phyloP scores from a whole-genome alignment of 202 grass and related monocot genomes.

The Bolboschoenoplectus hybrid region DNA sequence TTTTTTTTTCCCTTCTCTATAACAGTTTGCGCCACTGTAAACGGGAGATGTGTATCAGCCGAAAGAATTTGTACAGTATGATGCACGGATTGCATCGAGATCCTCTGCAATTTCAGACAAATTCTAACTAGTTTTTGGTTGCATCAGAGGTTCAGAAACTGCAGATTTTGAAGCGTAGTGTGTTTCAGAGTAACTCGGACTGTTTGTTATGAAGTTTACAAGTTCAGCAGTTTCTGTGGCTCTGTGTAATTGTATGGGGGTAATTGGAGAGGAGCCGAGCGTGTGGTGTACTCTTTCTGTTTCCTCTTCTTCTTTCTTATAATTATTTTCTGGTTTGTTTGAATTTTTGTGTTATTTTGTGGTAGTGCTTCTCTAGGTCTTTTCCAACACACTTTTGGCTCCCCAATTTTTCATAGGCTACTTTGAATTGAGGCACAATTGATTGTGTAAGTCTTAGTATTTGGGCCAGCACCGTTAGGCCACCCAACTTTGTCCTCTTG shows the following conservation, averaged over 20 bases:
- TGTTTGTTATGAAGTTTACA: background rate
- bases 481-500: constrained; percentile 21
- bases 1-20: background rate
- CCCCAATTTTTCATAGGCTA: constrained; percentile 7
- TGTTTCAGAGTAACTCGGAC: too few relatives aligned
- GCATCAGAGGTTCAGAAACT: background rate
- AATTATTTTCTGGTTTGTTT: background rate
- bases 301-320: background rate
- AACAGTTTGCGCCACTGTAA: constrained; percentile 30
- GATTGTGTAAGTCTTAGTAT: background rate
- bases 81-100: background rate
- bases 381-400: constrained; percentile 14
- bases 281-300: background rate
- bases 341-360: background rate
- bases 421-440: constrained; percentile 15
- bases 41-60: constrained; percentile 24
- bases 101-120: background rate
- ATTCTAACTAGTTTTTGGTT: background rate
- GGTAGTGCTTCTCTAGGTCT: constrained; percentile 12
- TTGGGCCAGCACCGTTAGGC: constrained; percentile 13
- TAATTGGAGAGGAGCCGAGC: background rate
- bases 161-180: background rate
- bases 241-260: background rate
- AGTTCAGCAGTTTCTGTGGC: background rate
- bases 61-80: constrained; percentile 29